Base-by-base conservation (phyloP, 2,329 filamentous ascomycete genomes). In the Thyridium curvatum region DNA sequence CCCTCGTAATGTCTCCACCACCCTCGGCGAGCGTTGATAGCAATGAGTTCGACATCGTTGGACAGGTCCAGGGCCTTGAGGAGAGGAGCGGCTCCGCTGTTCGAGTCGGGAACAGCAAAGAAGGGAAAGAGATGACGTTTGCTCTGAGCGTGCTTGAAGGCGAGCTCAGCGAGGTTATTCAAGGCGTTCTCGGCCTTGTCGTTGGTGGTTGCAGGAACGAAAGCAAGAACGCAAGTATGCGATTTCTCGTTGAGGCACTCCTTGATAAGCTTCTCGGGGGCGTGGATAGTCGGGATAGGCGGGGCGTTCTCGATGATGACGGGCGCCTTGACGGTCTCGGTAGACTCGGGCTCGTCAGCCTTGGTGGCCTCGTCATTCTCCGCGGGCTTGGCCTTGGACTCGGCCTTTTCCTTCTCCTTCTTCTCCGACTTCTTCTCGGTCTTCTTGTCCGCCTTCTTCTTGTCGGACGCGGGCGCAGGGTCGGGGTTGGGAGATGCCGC, bases 1-100 rank as follows among this genome's bases (percentile, higher is more conserved):
- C 74, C 78, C 35, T 77, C 65, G 58, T 86, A 93, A 41, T 74
- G 77, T 52, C 84, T 83, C 77, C 82, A 94, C 93, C 93, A 98
- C 32, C 77, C 74, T 39, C 89, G 80, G 53, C 90, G 88, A 26
- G 78, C 84, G 60, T 96, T 96, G 42, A 94, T 60, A 13, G 89
- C 89, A 39, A 97, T 69, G 33, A 97, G 64, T 54, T 90, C 81
- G 13, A 88, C 66, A 7, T 77, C 66, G 2, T 68, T 66, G 1
- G 62, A 59, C 16, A 96, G 69, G 1, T 69, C 74, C 14, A 96
- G 75, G n/a, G 71, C 66, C 31, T 71, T 64, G 40, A 79, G 68
- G 4, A 91, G 59, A 2, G 65, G 59, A 1, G 74, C 73, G 8
- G 71, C 72, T n/a, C 70, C 60, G 47, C 84, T 84, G 30, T 71